phyloP scores from a whole-genome alignment of 768 basidiomycete species.

The Pulveroboletus frians region DNA sequence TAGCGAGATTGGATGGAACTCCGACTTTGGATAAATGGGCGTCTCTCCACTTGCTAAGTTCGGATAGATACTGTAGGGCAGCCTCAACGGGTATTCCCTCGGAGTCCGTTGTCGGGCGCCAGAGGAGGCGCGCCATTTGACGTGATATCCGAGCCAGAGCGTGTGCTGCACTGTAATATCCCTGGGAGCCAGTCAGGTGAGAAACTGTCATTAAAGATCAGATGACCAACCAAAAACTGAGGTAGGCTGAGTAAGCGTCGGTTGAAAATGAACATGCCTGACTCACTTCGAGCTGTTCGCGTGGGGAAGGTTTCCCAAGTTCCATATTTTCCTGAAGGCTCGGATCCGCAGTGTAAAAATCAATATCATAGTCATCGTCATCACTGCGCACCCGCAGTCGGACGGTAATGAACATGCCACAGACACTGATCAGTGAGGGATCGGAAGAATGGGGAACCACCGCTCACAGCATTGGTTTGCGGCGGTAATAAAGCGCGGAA shows the following conservation, averaged over 20 bases:
- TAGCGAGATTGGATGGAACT: conserved; percentile 79
- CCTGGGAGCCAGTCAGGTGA: conserved; percentile 39
- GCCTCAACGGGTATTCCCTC: conserved; percentile 72
- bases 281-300: conserved; percentile 75
- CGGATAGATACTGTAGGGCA: conserved; percentile 50
- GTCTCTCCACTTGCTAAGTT: conserved; percentile 69
- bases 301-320: conserved; percentile 52
- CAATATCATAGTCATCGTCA: conserved; percentile 86
- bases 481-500: conserved; percentile 75
- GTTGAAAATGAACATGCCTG: not conserved
- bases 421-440: conserved; percentile 7
- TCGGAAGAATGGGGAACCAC: conserved; percentile 1
- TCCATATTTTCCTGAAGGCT: conserved; percentile 45
- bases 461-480: conserved; percentile 70
- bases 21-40: conserved; percentile 73
- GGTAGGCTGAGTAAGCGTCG: conserved; percentile 8
- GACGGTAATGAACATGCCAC: conserved; percentile 22
- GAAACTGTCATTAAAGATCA: not conserved
- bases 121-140: conserved; percentile 74
- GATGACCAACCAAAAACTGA: conserved; percentile 62
- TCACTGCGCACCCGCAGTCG: conserved; percentile 38
- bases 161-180: conserved; percentile 79
- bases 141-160: conserved; percentile 80
- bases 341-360: conserved; percentile 77
- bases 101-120: conserved; percentile 70